phyloP scores from a whole-genome alignment of 305 asterid genomes.

The Fraxinus albicans region DNA sequence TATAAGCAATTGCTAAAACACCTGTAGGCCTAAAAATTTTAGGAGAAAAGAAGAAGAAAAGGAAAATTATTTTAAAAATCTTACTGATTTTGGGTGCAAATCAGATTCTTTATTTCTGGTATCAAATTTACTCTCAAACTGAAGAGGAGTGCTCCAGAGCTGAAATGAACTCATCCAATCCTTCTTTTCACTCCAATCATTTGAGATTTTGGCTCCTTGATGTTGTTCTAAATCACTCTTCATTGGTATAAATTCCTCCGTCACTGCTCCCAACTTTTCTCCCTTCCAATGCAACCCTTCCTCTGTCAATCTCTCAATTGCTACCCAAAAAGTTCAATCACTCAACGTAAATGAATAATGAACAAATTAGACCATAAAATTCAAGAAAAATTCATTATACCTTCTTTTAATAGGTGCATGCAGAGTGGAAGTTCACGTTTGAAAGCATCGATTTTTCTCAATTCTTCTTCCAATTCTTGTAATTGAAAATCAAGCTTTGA shows the following conservation, averaged over 20 bases:
- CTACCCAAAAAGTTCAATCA: conserved; percentile 24
- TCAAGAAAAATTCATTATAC: background rate
- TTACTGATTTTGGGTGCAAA: conserved; percentile 28
- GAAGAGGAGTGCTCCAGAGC: conserved; percentile 52
- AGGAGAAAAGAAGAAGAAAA: background rate
- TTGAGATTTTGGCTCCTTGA: conserved; percentile 36
- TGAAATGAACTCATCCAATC: conserved; percentile 57
- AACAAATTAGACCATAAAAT: background rate
- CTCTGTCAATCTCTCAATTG: conserved; percentile 43
- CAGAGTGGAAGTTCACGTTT: conserved; percentile 34
- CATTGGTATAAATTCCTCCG: conserved; percentile 37
- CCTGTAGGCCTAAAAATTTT: background rate
- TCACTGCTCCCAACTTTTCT: conserved; percentile 11
- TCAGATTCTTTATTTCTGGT: conserved; percentile 18
- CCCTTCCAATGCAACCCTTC: conserved; percentile 37
- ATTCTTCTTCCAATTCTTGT: conserved; percentile 43
- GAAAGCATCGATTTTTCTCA: conserved; percentile 47
- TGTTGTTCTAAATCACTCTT: conserved; percentile 20
- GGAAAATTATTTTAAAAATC: background rate
- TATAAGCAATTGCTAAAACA: background rate
- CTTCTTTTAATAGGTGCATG: conserved; percentile 25
- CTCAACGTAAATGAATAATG: background rate
- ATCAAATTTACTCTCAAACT: conserved; percentile 23
- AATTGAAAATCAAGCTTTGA: conserved; percentile 34
- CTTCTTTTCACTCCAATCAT: conserved; percentile 39